Evolutionary conservation across 1,139 yeast species (phyloP).

Genomic region (Arxiozyma heterogenica): DNA sequence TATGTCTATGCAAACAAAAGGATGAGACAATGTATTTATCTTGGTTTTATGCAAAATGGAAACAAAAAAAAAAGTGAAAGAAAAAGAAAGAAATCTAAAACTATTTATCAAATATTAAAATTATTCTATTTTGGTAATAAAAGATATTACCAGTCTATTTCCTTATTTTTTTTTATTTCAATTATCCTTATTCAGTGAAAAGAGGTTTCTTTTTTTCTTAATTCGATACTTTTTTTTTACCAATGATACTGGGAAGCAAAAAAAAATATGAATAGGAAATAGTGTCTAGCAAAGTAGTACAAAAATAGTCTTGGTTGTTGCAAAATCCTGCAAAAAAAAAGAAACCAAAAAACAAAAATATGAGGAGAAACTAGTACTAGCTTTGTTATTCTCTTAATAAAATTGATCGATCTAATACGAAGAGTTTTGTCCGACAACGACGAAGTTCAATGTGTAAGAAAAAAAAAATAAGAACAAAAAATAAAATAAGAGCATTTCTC

Average conservation of each 20-base stretch:
- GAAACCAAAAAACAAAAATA: not conserved
- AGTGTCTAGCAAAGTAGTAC: not conserved
- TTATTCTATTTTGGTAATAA: not conserved
- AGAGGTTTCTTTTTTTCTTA: too few species aligned
- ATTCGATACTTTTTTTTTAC: not conserved
- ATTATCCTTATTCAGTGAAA: not conserved
- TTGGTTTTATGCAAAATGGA: not conserved
- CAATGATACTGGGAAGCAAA: not conserved
- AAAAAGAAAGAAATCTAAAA: not conserved
- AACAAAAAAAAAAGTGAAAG: too few species aligned
- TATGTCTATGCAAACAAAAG: not conserved
- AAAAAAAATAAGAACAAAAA: too few species aligned
- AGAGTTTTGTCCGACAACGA: not conserved
- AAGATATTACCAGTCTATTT: too few species aligned
- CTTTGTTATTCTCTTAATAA: not conserved
- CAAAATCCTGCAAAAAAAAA: not conserved
- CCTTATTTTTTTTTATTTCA: too few species aligned
- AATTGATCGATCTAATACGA: not conserved
- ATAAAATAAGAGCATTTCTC: not conserved
- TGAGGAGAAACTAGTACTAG: not conserved
- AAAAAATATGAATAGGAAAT: not conserved
- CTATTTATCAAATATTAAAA: not conserved
- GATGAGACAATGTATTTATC: not conserved
- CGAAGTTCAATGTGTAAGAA: not conserved
- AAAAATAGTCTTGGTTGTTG: not conserved